Evolutionary conservation across 441 rosid genomes (phyloP).

Genomic region (Pelargonium hybrid): DNA sequence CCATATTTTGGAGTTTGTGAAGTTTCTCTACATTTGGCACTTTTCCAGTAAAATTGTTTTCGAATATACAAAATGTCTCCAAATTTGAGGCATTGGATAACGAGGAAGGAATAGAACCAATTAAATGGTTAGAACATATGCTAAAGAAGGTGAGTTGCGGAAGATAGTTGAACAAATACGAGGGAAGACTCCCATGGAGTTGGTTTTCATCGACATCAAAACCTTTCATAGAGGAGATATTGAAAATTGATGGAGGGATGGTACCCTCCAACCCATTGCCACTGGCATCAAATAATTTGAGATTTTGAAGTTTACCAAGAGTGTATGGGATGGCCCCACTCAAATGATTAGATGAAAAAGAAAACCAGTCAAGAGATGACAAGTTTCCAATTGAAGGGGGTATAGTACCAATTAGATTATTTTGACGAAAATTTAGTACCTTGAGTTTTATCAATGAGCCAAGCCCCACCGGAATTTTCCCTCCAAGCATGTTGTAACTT

Average conservation of each 20-base stretch:
- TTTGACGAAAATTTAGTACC: neutral
- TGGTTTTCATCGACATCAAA: neutral
- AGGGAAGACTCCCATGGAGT: slow-evolving; percentile 19
- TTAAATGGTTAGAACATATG: too few relatives aligned
- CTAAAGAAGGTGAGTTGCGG: neutral
- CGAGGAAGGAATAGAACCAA: slow-evolving; percentile 19
- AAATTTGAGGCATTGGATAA: slow-evolving; percentile 23
- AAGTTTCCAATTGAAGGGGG: slow-evolving; percentile 21
- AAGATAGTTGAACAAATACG: slow-evolving; percentile 10
- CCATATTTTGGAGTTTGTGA: neutral
- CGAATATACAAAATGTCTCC: neutral
- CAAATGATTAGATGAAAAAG: neutral
- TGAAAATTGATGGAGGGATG: slow-evolving; percentile 24
- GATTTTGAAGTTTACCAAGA: slow-evolving; percentile 11
- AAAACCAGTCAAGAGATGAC: slow-evolving; percentile 6
- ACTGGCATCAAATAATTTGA: neutral
- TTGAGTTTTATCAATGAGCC: slow-evolving; percentile 2
- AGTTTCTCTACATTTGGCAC: neutral
- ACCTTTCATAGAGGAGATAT: slow-evolving; percentile 10
- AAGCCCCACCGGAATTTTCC: slow-evolving; percentile 1
- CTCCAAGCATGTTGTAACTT: neutral
- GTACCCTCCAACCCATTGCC: slow-evolving; percentile 13
- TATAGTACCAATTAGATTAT: slow-evolving; percentile 15
- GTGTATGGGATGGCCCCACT: slow-evolving; percentile 18
- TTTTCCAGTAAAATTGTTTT: slow-evolving; percentile 9